A percentile compares a stretch with the other conserved stretches of the same genome.
These are phyloP conservation scores for Penicillium paneum DNA, from an alignment of 2,329 filamentous ascomycete species.

Conservation along the genomic window DNA sequence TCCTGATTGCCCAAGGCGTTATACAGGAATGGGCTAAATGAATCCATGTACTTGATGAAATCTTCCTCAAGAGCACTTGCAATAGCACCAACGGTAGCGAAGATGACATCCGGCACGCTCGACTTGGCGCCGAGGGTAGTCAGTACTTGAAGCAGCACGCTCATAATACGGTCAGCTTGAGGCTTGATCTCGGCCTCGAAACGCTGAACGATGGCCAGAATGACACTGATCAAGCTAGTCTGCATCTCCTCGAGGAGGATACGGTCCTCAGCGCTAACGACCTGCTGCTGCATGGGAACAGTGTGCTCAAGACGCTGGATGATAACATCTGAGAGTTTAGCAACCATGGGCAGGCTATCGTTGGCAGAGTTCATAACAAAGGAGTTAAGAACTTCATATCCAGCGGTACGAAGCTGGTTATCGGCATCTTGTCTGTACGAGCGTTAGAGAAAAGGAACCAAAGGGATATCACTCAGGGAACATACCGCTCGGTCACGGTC, in stretches of 20 bases:
- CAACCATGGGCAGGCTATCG: slow-evolving; percentile 78
- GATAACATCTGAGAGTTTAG: slow-evolving; percentile 78
- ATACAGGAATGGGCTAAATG: slow-evolving; percentile 88
- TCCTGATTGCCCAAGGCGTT: slow-evolving; percentile 94
- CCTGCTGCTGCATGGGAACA: slow-evolving; percentile 81
- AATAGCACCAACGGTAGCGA: slow-evolving; percentile 87
- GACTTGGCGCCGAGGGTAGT: slow-evolving; percentile 77
- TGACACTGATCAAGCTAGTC: slow-evolving; percentile 86
- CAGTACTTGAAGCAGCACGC: slow-evolving; percentile 76
- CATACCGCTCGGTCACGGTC: slow-evolving; percentile 71
- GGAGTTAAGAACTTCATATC: slow-evolving; percentile 93
- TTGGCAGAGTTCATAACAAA: slow-evolving; percentile 89
- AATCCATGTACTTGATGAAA: slow-evolving; percentile 96
- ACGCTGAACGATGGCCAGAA: slow-evolving; percentile 86
- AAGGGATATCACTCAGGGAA: background rate
- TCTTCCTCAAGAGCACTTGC: slow-evolving; percentile 88
- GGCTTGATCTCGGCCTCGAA: slow-evolving; percentile 88
- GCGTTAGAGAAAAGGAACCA: slow-evolving; percentile 12
- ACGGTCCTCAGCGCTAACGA: slow-evolving; percentile 94
- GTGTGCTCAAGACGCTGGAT: slow-evolving; percentile 90
- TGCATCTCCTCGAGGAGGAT: slow-evolving; percentile 97
- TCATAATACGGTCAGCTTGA: slow-evolving; percentile 92
- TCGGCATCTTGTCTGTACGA: slow-evolving; percentile 64
- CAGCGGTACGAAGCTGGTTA: slow-evolving; percentile 85
- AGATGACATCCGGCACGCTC: slow-evolving; percentile 89